Conservation (phyloP, 1,139 yeast species). For the Pichia sp. region DNA sequence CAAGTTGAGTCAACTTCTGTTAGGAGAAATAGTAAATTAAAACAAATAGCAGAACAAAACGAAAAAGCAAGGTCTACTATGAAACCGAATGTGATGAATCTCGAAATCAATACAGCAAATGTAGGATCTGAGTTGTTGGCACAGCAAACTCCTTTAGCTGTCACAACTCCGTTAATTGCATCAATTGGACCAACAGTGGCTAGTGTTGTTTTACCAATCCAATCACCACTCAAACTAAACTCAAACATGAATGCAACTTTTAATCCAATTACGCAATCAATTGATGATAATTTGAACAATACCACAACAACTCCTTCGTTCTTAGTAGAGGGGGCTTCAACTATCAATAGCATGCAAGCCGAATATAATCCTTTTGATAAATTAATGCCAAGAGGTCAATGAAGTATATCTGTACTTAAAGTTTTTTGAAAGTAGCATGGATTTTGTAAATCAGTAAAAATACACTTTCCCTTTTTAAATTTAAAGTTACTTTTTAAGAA, state of each 20-base stretch:
- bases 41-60: constrained; percentile 13
- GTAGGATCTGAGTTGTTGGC: constrained; percentile 2
- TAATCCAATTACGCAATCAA: constrained; percentile 1
- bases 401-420: no score
- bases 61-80: constrained; percentile 11
- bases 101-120: constrained; percentile 15
- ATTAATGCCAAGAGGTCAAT: constrained; percentile 10
- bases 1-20: constrained; percentile 1
- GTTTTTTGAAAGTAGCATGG: no score
- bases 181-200: constrained; percentile 32
- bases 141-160: constrained; percentile 18
- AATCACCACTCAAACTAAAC: constrained; percentile 23
- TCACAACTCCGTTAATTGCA: constrained; percentile 31
- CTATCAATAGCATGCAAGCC: constrained; percentile 7
- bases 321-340: constrained; percentile 1
- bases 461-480: no score
- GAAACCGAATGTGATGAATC: constrained; percentile 22
- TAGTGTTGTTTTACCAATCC: constrained; percentile 27
- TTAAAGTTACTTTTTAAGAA: no score
- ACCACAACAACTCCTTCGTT: constrained; percentile 8
- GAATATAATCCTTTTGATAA: constrained; percentile 27
- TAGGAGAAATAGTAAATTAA: constrained; percentile 7
- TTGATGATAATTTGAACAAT: constrained; percentile 4
- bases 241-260: constrained; percentile 1
- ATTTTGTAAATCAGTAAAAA: no score